Evolutionary conservation across 306 rosid genomes (phyloP), one percentile per base, ranked within the genome.

Genomic region (Argentina anserina): DNA sequence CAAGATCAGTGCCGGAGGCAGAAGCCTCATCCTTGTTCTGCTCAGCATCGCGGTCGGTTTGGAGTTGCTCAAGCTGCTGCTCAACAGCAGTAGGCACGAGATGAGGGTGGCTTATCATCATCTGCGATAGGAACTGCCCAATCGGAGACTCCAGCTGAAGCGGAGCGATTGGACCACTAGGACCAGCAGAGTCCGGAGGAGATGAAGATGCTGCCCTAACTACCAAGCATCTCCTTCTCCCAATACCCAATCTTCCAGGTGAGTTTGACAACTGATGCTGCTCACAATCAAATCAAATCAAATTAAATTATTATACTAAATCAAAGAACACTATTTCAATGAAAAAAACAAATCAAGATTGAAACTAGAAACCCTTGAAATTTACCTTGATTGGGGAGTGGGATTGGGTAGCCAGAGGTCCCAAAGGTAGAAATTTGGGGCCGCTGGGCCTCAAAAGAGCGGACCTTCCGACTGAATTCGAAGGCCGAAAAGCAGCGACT

Each of bases 71-170:
- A 65, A 95, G 99, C 85, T 91, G 99, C 78, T 91, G 87, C 71
- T 95, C 99, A 26, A 90, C 90, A 5, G 97, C 97, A 70, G 97
- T 97, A 67, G 97, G 99, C 43, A 95, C 83, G 31, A 95, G 99
- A 75, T 95, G 99, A 0, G 97, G 99, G 82, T 95, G 99, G 78
- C 88, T 82, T 28, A 73, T 63, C 84, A 95, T 76, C 56, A 91
- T 91, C 82, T 91, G 87, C 73, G 97, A 84, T 69, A 95, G 84
- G 73, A 95, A 90, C 88, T 84, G 97, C 7, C 99, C 99, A 20
- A 91, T 67, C 14, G 99, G 97, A 47, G 99, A 95, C 75, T 91
- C 97, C 73, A 95, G 75, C 87, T 76, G 86, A 80, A 95, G 89
- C 2, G 99, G 99, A 67, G 97, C 99, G 69, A 95, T 82, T 42